Evolutionary conservation across 805 yeast species (phyloP).

Genomic region (Hanseniaspora clermontiae): DNA sequence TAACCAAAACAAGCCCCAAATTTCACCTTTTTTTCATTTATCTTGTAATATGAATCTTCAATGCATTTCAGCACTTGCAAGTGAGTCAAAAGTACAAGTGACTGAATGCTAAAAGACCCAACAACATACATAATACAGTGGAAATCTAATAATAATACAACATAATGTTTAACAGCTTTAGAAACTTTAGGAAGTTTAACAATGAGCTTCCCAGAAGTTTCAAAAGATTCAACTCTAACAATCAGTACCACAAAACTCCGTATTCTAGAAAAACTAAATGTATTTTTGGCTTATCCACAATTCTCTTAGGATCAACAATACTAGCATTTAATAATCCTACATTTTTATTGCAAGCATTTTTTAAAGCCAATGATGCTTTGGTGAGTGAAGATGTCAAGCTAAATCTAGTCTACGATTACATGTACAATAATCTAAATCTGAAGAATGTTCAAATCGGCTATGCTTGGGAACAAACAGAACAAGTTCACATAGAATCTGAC

Average conservation of each 20-base stretch:
- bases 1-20: neutral
- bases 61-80: no score
- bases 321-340: slow-evolving; percentile 24
- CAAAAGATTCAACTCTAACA: slow-evolving; percentile 39
- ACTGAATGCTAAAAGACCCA: no score
- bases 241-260: neutral
- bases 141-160: no score
- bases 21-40: neutral
- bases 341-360: neutral
- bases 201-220: neutral
- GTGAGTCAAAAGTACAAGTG: no score
- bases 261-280: slow-evolving; percentile 16
- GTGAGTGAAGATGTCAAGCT: neutral
- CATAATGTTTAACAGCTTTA: neutral
- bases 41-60: no score
- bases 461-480: neutral
- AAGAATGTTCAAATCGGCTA: neutral
- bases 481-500: neutral
- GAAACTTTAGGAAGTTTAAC: neutral
- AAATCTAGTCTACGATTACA: neutral
- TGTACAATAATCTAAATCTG: neutral
- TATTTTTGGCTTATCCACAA: slow-evolving; percentile 23
- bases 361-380: neutral
- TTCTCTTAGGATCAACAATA: slow-evolving; percentile 34
- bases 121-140: no score